Conservation (phyloP, 1,284 basidiomycete genomes). For the Neotropicomus parvogracilis region DNA sequence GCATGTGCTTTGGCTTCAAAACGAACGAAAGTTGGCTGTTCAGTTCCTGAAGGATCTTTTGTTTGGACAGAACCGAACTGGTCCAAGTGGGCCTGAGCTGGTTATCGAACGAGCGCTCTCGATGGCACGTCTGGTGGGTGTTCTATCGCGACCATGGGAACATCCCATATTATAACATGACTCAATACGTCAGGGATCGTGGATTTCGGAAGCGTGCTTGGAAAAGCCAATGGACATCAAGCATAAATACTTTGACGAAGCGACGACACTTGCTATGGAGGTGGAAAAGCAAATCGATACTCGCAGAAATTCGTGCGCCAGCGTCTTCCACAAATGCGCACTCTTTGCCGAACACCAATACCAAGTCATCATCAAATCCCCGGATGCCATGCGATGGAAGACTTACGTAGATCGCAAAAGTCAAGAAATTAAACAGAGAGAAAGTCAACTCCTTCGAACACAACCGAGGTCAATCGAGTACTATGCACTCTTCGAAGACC, state of each 20-base stretch:
- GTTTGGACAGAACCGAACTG: slow-evolving; percentile 15
- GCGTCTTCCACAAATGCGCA: slow-evolving; percentile 82
- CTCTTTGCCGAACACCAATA: slow-evolving; percentile 88
- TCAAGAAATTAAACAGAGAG: slow-evolving; percentile 55
- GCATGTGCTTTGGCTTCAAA: slow-evolving; percentile 84
- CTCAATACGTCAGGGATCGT: slow-evolving; percentile 63
- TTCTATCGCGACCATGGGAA: not conserved
- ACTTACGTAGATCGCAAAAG: slow-evolving; percentile 72
- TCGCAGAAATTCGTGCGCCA: slow-evolving; percentile 43
- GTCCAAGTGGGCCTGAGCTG: slow-evolving; percentile 15
- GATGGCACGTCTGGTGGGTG: slow-evolving; percentile 58
- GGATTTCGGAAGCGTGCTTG: slow-evolving; percentile 84
- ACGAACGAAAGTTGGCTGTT: slow-evolving; percentile 82
- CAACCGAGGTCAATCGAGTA: slow-evolving; percentile 28
- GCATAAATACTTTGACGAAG: slow-evolving; percentile 65
- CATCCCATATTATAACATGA: not conserved
- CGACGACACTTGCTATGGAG: slow-evolving; percentile 44
- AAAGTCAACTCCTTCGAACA: slow-evolving; percentile 40
- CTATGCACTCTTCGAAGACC: slow-evolving; percentile 29
- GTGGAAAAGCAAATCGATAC: slow-evolving; percentile 19
- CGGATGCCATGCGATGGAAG: slow-evolving; percentile 70
- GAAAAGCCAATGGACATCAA: slow-evolving; percentile 80
- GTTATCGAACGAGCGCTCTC: slow-evolving; percentile 43
- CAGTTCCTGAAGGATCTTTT: slow-evolving; percentile 62
- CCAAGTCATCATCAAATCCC: slow-evolving; percentile 62